Evolutionary conservation across 768 basidiomycete genomes (phyloP), one percentile per base, ranked within the genome.

Genomic region (Podaxis pistillaris): DNA sequence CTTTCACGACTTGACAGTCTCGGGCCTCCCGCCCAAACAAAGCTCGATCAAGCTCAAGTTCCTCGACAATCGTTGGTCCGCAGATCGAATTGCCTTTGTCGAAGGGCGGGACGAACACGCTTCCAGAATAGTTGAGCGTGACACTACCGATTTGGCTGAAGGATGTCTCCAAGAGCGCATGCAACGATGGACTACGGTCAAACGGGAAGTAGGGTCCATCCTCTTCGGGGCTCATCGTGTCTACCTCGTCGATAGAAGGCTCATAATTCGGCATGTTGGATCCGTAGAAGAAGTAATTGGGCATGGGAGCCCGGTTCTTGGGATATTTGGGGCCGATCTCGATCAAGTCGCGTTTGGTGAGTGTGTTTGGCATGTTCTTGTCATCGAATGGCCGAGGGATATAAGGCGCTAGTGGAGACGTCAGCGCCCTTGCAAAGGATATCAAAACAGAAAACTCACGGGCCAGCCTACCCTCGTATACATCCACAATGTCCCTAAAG

Each of bases 251-350:
- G 6, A 15, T 24, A n/a, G 49, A 52, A 3, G 50, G 58, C 2
- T 40, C 36, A 24, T 28, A 53, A 12, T 51, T 50, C 9, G 33
- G 50, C 26, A 60, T 19, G 24, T 51, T 52, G 50, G 58, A 24
- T 38, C 58, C 58, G 12, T 52, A 52, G 50, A 60, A 60, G 24
- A 60, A 37, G 49, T 60, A 60, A 19, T 52, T 30, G 26, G 50
- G 8, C 33, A 51, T 41, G 9, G 58, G 58, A 12, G 36, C 22
- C 33, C 24, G 22, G 24, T n/a, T 36, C 8, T 41, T 12, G 11
- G 22, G 28, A 17, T 60, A 60, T 26, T n/a, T 22, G 9, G 15
- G 24, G 3, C 59, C 59, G 30, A 60, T 46, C n/a, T 53, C 59
- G 6, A 53, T 36, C 22, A 53, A 7, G 28, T 60, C 59, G 15